A percentile compares a stretch with the other conserved stretches of the same genome.
Conservation (phyloP, 2,329 filamentous ascomycete species). For the Colletotrichum echinochloae region DNA sequence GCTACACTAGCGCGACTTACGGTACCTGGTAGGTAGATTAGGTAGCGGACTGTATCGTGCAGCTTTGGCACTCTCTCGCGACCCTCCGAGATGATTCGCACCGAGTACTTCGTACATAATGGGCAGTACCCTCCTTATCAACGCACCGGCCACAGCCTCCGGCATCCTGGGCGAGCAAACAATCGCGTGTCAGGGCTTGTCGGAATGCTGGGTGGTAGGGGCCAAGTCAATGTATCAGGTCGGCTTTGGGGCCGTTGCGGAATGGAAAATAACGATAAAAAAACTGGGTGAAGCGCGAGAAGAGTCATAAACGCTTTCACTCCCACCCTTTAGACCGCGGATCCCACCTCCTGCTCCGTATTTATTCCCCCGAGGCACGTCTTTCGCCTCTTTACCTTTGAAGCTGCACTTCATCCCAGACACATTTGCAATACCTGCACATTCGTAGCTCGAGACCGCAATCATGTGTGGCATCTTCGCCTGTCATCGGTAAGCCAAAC, state of each 20-base stretch:
- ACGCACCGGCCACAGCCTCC: slow-evolving; percentile 15
- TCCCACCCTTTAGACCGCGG: slow-evolving; percentile 23
- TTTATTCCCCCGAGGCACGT: slow-evolving; percentile 34
- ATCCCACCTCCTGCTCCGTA: slow-evolving; percentile 36
- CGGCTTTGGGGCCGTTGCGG: slow-evolving; percentile 25
- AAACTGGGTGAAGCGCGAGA: slow-evolving; percentile 38
- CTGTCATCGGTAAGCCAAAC: slow-evolving; percentile 78
- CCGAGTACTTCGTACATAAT: background rate
- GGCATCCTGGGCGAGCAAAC: slow-evolving; percentile 14
- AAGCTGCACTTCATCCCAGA: slow-evolving; percentile 22
- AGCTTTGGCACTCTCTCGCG: slow-evolving; percentile 3
- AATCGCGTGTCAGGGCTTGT: slow-evolving; percentile 28
- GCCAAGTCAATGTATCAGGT: slow-evolving; percentile 37
- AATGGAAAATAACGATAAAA: slow-evolving; percentile 29
- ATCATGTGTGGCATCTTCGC: slow-evolving; percentile 98
- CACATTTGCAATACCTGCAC: slow-evolving; percentile 21
- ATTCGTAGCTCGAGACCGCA: slow-evolving; percentile 48
- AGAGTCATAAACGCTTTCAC: slow-evolving; percentile 38
- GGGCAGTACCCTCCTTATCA: slow-evolving; percentile 6
- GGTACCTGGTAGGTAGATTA: slow-evolving; percentile 26
- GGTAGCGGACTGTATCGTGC: slow-evolving; percentile 25
- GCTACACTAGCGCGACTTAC: slow-evolving; percentile 34
- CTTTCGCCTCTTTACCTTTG: slow-evolving; percentile 22
- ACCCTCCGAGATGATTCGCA: slow-evolving; percentile 4
- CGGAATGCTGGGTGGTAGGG: slow-evolving; percentile 27